Evolutionary conservation across 371 early-diverging fungal species (phyloP).

Genomic region (Mortierella sp.): DNA sequence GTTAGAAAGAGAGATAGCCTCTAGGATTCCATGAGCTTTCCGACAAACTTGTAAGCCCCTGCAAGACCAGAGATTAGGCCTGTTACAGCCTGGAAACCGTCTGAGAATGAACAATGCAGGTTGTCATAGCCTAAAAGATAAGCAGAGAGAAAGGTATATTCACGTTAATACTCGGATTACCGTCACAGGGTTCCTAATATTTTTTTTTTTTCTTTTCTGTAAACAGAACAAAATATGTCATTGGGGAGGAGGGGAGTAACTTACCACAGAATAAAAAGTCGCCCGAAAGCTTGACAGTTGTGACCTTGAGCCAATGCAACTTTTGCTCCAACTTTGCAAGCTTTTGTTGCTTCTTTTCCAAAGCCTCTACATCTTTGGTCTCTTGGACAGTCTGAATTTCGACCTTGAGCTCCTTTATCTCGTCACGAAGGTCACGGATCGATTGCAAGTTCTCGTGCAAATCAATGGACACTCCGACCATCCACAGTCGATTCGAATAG

Average conservation of each 20-base stretch:
- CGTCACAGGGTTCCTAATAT: conserved; percentile 21
- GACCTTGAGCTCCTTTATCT: conserved; percentile 11
- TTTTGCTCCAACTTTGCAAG: conserved; percentile 50
- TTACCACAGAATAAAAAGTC: conserved; percentile 76
- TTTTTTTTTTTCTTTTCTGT: conserved; percentile 9
- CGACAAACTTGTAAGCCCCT: conserved; percentile 69
- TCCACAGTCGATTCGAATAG: conserved; percentile 68
- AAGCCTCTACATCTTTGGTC: not conserved
- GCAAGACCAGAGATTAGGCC: conserved; percentile 75
- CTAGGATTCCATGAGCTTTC: conserved; percentile 47
- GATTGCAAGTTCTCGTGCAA: conserved; percentile 50
- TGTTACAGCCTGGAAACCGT: conserved; percentile 77
- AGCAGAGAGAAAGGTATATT: conserved; percentile 37
- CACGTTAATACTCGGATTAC: not conserved
- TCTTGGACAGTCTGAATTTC: not conserved
- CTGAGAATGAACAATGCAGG: conserved; percentile 69
- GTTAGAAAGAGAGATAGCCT: no score
- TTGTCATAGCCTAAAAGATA: conserved; percentile 71
- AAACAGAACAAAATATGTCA: not conserved
- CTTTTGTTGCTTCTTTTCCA: conserved; percentile 18
- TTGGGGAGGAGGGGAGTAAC: conserved; percentile 8
- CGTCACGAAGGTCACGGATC: conserved; percentile 34
- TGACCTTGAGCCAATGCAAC: conserved; percentile 58
- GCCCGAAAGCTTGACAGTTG: conserved; percentile 65
- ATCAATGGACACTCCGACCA: conserved; percentile 65